Base-by-base conservation (phyloP, 495 filamentous ascomycete species). In the Tuber melanosporum region DNA sequence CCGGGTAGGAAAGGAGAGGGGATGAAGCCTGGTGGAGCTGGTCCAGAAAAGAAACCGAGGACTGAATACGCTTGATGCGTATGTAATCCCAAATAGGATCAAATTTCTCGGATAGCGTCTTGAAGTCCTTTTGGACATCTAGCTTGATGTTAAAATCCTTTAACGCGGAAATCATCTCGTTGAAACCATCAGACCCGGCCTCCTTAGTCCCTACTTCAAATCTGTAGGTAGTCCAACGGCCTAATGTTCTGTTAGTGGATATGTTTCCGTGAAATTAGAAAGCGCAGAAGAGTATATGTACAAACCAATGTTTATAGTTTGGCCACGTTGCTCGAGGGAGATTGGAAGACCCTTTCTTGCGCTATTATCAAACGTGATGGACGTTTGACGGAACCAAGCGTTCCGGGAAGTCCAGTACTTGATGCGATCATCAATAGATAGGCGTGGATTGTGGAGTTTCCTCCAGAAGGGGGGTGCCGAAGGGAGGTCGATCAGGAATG, bases 291-390 rank as follows among this genome's bases (percentile, higher is more conserved):
- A 71, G 49, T 17, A 19, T 66, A 66, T 66, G 17, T 17, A 84
- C 85, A 83, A 84, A 88, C 94, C 94, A 73, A 96, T 89, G 84
- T 98, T 92, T 74, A 97, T 90, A 43, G 91, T 84, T 10, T 90
- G 86, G 17, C 85, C 84, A 10, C 82, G 76, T 69, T 89, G 91
- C 7, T 86, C 88, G 19, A 94, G 84, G 12, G 87, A 88, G 0
- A 93, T 85, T 0, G 88, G 84, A 1, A 83, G 73, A 19, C 74
- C 73, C 22, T 82, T 84, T 5, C 89, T 81, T n/a, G 76, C 80
- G 42, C 81, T 71, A 0, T 85, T 84, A 75, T 88, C 84, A 72
- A 88, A 87, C 4, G 88, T 86, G 70, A 98, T 88, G 47, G 92
- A 87, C 0, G 93, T 93, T 73, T 92, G 91, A 20, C 95, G 87